A percentile compares a stretch with the other conserved stretches of the same genome.
These are phyloP conservation scores for Tephrocybe rancida DNA, from an alignment of 768 basidiomycete species.

Conservation along the genomic window DNA sequence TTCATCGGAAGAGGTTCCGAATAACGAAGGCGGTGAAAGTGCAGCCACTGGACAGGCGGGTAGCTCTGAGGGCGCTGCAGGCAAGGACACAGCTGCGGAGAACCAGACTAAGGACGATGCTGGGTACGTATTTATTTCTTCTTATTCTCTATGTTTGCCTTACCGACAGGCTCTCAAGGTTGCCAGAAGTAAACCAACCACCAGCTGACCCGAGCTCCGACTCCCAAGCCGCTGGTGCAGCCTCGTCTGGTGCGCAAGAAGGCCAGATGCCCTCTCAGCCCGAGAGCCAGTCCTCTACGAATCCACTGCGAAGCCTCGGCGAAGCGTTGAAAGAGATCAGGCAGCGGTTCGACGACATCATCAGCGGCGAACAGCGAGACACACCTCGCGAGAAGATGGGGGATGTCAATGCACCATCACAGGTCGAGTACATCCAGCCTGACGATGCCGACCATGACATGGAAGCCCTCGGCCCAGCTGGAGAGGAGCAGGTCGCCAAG, in stretches of 20 bases:
- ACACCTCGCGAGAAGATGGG: constrained; percentile 35
- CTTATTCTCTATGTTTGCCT: neutral
- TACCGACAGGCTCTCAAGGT: constrained; percentile 14
- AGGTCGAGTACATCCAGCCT: constrained; percentile 78
- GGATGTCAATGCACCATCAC: constrained; percentile 41
- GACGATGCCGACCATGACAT: constrained; percentile 71
- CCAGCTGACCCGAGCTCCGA: constrained; percentile 20
- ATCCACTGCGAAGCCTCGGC: constrained; percentile 79
- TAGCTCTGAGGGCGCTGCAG: constrained; percentile 26
- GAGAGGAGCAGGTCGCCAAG: constrained; percentile 80
- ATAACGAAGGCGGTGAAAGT: constrained; percentile 30
- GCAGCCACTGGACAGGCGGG: constrained; percentile 33
- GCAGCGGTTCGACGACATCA: constrained; percentile 83
- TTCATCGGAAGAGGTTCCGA: constrained; percentile 30
- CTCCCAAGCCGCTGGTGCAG: constrained; percentile 31
- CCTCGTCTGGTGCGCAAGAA: constrained; percentile 45
- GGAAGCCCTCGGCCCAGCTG: constrained; percentile 90
- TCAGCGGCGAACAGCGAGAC: constrained; percentile 42
- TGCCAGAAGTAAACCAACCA: constrained; percentile 19
- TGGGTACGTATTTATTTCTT: constrained; percentile 27
- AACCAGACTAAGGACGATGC: constrained; percentile 30
- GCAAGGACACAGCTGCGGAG: constrained; percentile 28
- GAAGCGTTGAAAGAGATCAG: constrained; percentile 83
- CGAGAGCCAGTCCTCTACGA: constrained; percentile 38
- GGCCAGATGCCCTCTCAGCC: constrained; percentile 43